These are phyloP conservation scores for Echinosophora koreensis DNA, from an alignment of 306 rosid genomes.

Conservation along the genomic window DNA sequence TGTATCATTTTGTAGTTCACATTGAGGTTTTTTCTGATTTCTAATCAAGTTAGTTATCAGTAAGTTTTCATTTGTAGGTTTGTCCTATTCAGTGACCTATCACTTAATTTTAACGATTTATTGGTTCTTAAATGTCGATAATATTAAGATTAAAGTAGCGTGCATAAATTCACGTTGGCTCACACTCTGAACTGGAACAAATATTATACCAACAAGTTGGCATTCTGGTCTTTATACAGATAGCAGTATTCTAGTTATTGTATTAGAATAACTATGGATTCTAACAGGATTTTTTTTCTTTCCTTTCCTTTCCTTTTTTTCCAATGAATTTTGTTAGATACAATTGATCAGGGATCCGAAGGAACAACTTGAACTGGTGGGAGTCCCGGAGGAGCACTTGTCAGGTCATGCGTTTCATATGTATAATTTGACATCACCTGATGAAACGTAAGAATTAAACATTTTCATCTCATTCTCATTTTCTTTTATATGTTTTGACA, in stretches of 20 bases:
- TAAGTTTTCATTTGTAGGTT: not conserved
- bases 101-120: not conserved
- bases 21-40: constrained; percentile 11
- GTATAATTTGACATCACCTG: constrained; percentile 89
- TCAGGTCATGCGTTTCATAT: constrained; percentile 90
- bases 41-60: constrained; percentile 6
- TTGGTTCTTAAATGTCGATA: constrained; percentile 4
- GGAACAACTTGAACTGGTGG: constrained; percentile 85
- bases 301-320: too few relatives aligned
- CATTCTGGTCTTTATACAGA: not conserved
- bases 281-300: constrained; percentile 20
- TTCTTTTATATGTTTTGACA: constrained; percentile 19
- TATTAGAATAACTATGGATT: not conserved
- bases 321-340: constrained; percentile 58
- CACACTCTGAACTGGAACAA: not conserved
- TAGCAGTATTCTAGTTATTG: not conserved
- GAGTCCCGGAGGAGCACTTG: constrained; percentile 91
- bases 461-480: constrained; percentile 21
- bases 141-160: constrained; percentile 9
- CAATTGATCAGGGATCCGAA: constrained; percentile 83
- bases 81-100: constrained; percentile 12
- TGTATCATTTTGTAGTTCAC: not conserved
- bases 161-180: not conserved
- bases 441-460: constrained; percentile 66
- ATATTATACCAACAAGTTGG: not conserved